phyloP scores from a whole-genome alignment of 2,329 filamentous ascomycete genomes.

The Pseudogymnoascus sp. region DNA sequence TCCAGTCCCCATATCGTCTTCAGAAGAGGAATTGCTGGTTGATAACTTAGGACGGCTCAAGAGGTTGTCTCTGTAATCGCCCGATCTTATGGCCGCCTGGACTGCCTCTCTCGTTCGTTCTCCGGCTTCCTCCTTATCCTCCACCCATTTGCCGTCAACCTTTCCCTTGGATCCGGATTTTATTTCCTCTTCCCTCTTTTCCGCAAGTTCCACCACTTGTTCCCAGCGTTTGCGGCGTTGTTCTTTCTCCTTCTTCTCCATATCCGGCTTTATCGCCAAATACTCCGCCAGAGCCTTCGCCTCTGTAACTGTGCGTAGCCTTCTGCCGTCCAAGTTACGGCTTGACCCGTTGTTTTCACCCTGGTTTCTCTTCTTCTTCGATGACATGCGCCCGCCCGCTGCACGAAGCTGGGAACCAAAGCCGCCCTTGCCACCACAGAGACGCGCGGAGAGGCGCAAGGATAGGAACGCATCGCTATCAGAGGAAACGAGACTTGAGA shows the following conservation, averaged over 20 bases:
- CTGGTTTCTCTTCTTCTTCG: conserved; percentile 72
- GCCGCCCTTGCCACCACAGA: conserved; percentile 92
- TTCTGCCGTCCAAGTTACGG: conserved; percentile 83
- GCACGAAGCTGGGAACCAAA: conserved; percentile 96
- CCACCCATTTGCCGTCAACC: conserved; percentile 87
- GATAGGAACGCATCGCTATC: conserved; percentile 63
- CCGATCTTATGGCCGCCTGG: conserved; percentile 57
- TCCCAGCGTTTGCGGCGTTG: conserved; percentile 78
- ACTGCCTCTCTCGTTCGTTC: conserved; percentile 76
- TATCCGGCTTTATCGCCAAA: conserved; percentile 88
- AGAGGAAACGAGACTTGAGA: conserved; percentile 53
- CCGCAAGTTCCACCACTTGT: conserved; percentile 75
- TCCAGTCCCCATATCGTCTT: conserved; percentile 22
- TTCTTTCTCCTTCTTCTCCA: conserved; percentile 91
- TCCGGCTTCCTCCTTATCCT: conserved; percentile 83
- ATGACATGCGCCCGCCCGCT: conserved; percentile 95
- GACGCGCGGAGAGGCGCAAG: conserved; percentile 67
- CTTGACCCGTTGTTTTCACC: conserved; percentile 83
- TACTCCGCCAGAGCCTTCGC: conserved; percentile 94
- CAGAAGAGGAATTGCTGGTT: conserved; percentile 32
- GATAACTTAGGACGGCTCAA: conserved; percentile 35
- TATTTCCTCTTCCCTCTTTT: conserved; percentile 75
- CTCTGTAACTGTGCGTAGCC: conserved; percentile 85
- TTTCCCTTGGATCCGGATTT: conserved; percentile 61
- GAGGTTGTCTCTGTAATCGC: conserved; percentile 53